These are phyloP conservation scores for Hanseniaspora hatyaiensis DNA, from an alignment of 805 yeast species.

Conservation along the genomic window DNA sequence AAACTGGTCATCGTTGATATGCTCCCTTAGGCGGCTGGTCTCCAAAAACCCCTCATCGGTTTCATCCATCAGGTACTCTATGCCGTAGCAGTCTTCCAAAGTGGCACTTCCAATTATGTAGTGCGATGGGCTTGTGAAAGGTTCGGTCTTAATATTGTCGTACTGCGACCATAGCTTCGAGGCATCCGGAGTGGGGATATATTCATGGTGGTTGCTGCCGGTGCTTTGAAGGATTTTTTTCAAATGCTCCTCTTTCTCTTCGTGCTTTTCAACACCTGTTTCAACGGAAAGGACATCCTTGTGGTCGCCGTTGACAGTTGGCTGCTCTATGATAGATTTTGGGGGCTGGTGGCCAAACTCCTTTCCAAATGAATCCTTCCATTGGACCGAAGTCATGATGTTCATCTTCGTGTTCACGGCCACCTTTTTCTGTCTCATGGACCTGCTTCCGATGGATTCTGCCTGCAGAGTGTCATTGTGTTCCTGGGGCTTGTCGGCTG, in stretches of 20 bases:
- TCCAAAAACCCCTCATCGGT: slow-evolving; percentile 59
- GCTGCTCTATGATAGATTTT: slow-evolving; percentile 16
- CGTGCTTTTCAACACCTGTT: slow-evolving; percentile 96
- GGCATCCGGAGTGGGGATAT: slow-evolving; percentile 96
- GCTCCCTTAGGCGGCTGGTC: slow-evolving; percentile 33
- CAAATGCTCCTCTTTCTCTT: slow-evolving; percentile 92
- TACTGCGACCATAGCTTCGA: slow-evolving; percentile 73
- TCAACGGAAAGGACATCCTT: slow-evolving; percentile 84
- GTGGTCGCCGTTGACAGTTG: slow-evolving; percentile 31
- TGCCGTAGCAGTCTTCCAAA: slow-evolving; percentile 87
- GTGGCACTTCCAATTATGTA: slow-evolving; percentile 87
- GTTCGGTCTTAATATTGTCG: slow-evolving; percentile 52
- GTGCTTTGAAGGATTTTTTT: slow-evolving; percentile 57
- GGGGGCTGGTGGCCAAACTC: slow-evolving; percentile 12
- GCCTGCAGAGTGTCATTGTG: slow-evolving; percentile 5
- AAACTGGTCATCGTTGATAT: slow-evolving; percentile 59
- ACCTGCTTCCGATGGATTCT: slow-evolving; percentile 14
- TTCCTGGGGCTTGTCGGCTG: not conserved
- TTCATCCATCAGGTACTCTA: slow-evolving; percentile 83
- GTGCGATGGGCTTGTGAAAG: slow-evolving; percentile 58
- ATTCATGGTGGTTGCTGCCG: slow-evolving; percentile 32
- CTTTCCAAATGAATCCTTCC: slow-evolving; percentile 2
- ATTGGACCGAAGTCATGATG: slow-evolving; percentile 8
- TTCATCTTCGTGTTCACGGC: slow-evolving; percentile 10
- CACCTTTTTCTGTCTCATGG: slow-evolving; percentile 15